These are phyloP conservation scores for Bolboschoenus planiculmis DNA, from an alignment of 176 grass and related monocot genomes.

Conservation along the genomic window DNA sequence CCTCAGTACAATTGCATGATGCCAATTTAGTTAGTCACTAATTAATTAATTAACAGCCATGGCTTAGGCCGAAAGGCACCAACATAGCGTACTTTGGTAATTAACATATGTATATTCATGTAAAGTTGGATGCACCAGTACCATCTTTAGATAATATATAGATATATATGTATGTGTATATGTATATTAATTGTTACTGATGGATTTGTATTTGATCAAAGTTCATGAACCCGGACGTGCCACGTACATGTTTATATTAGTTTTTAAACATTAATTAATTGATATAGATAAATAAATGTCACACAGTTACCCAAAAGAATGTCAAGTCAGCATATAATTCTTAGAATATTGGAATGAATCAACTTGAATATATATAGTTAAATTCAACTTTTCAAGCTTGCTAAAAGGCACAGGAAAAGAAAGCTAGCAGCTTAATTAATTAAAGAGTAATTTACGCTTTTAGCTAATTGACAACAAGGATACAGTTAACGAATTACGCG, in stretches of 20 bases:
- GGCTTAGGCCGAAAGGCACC: conserved; percentile 24
- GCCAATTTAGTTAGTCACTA: not conserved
- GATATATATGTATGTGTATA: no score
- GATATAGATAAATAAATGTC: not conserved
- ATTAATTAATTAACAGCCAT: not conserved
- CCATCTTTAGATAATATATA: not conserved
- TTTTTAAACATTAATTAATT: conserved; percentile 24
- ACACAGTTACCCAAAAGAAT: conserved; percentile 2
- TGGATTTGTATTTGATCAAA: not conserved
- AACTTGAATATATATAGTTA: conserved; percentile 13
- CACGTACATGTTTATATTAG: not conserved
- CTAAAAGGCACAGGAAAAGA: not conserved
- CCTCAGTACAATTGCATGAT: not conserved
- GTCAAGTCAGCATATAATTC: conserved; percentile 7
- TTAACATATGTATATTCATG: not conserved
- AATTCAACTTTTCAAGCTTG: not conserved
- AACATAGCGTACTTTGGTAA: conserved; percentile 4
- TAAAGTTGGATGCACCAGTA: not conserved
- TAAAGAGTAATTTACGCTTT: not conserved
- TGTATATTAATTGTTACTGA: no score
- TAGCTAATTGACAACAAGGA: conserved; percentile 5
- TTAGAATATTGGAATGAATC: conserved; percentile 2
- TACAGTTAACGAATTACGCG: conserved; percentile 1
- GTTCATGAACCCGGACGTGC: conserved; percentile 7
- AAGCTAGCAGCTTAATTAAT: no score